Evolutionary conservation across 306 rosid species (phyloP), one percentile per base, ranked within the genome.

Genomic region (Prinsepia uniflora): DNA sequence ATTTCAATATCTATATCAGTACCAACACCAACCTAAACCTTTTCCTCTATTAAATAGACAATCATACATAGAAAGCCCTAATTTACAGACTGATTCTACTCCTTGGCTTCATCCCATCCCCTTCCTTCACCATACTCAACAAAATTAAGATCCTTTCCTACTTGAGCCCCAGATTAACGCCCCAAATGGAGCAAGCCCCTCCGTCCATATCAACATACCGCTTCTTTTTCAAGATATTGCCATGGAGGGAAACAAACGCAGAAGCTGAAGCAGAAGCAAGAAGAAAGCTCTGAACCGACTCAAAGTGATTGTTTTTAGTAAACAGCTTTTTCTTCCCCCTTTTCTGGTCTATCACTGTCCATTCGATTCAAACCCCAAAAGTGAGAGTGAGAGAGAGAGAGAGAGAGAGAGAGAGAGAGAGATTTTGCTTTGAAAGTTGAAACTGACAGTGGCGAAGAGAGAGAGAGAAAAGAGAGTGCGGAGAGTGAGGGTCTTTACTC

Each of bases 291-390:
- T 8, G 40, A 48, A 22, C 48, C 39, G 18, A 14, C 46, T 39
- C 60, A 50, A 68, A 36, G 48, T 48, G 46, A n/a, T 39, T 9
- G 34, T 45, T 34, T 34, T 12, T 36, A 15, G 43, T 22, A 19
- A 77, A 85, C 67, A 80, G 72, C 74, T 24, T 70, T 42, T 55
- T 70, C 68, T 74, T 75, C 82, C 45, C 42, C 70, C 61, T 73
- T 83, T 86, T 74, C 80, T 75, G 80, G 83, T 78, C 84, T 81
- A 87, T 85, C 88, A 43, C 88, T 85, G 45, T 87, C 97, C 88
- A 89, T 76, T 70, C 68, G 81, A 83, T 73, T 63, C 77, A 63
- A 34, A 62, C 61, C 57, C 76, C 59, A 60, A n/a, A 72, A 40
- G 68, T 15, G 15, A 70, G 67, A 36, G 82, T 86, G 77, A 64